Percentiles rank a stretch among this genome's conserved stretches.
phyloP scores from a whole-genome alignment of 1,284 basidiomycete genomes.

The Taiwanofungus camphoratus region DNA sequence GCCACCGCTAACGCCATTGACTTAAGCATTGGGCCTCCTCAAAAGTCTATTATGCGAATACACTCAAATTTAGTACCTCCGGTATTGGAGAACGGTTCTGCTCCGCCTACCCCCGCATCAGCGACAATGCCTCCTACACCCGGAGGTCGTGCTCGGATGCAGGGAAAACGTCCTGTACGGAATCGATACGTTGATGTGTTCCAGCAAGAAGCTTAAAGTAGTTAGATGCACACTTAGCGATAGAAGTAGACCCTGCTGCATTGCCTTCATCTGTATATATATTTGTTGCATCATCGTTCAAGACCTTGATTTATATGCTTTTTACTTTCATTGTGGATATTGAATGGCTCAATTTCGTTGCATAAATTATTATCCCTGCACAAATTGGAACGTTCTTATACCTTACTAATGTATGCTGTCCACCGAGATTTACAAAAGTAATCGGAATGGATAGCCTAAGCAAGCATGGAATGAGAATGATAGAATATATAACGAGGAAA shows the following conservation, averaged over 20 bases:
- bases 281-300: conserved; percentile 3
- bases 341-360: too few relatives aligned
- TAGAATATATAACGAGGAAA: conserved; percentile 4
- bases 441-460: conserved; percentile 73
- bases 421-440: conserved; percentile 49
- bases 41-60: conserved; percentile 46
- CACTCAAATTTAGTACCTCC: conserved; percentile 63
- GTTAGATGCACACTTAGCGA: conserved; percentile 6
- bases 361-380: too few relatives aligned
- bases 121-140: conserved; percentile 39
- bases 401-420: too few relatives aligned
- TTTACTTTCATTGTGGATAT: not conserved
- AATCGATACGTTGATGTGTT: conserved; percentile 87
- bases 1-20: conserved; percentile 52
- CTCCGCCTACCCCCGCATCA: conserved; percentile 22
- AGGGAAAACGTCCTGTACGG: conserved; percentile 68
- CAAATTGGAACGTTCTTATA: too few relatives aligned
- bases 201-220: conserved; percentile 40
- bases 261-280: not conserved
- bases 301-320: not conserved
- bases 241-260: not conserved
- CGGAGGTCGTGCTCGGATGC: conserved; percentile 36
- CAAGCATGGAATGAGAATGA: conserved; percentile 2
- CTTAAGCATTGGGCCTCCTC: conserved; percentile 43
- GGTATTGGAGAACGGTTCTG: conserved; percentile 27